A percentile compares a stretch with the other conserved stretches of the same genome.
Evolutionary conservation across 2,329 filamentous ascomycete species (phyloP).

Genomic region (Xylaria hypoxylon): DNA sequence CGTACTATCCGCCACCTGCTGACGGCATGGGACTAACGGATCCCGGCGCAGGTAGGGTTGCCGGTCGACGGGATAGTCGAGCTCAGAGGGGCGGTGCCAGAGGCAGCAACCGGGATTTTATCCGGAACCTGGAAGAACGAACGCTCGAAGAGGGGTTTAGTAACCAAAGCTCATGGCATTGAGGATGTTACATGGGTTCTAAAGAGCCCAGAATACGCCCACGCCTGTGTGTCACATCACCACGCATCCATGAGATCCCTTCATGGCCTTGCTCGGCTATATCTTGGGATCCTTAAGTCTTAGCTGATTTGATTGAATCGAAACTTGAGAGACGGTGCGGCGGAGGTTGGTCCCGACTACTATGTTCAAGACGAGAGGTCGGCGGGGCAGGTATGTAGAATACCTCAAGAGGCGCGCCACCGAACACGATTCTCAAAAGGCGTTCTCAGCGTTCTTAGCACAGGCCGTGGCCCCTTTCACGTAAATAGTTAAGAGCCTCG

Average conservation of each 20-base stretch:
- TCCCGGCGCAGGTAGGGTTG: conserved; percentile 64
- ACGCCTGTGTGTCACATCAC: conserved; percentile 24
- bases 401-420: conserved; percentile 25
- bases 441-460: conserved; percentile 15
- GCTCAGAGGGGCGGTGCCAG: conserved; percentile 67
- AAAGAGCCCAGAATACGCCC: conserved; percentile 25
- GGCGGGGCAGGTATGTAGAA: conserved; percentile 23
- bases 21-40: conserved; percentile 80
- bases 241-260: conserved; percentile 24
- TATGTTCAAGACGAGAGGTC: conserved; percentile 17
- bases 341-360: conserved; percentile 1
- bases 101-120: conserved; percentile 84
- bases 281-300: conserved; percentile 20
- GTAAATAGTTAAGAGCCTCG: conserved; percentile 9
- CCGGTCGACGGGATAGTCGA: conserved; percentile 81
- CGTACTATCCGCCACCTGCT: conserved; percentile 93
- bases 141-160: conserved; percentile 90
- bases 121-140: conserved; percentile 92
- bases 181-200: conserved; percentile 51
- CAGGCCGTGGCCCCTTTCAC: conserved; percentile 5
- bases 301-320: neutral
- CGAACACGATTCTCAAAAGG: conserved; percentile 16
- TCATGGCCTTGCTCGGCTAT: conserved; percentile 30
- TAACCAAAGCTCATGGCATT: conserved; percentile 75
- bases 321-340: conserved; percentile 6